Conservation (phyloP, 371 early-diverging fungal species). For the Mortierella sp. region DNA sequence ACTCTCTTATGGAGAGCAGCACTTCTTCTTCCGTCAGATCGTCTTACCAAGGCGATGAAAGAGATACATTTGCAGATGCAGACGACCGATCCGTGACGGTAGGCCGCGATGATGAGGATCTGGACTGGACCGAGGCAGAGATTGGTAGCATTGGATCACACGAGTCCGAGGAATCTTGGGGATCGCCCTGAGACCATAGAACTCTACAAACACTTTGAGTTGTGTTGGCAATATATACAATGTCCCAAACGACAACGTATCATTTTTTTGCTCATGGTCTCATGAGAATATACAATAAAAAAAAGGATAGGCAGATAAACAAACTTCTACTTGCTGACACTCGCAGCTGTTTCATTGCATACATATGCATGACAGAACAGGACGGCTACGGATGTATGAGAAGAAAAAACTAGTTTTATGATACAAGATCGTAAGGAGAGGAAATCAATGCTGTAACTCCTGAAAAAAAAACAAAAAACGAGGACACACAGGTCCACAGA, state of each 20-base stretch:
- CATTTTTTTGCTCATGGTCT: too few species aligned
- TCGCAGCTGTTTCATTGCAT: neutral
- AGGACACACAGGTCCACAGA: neutral
- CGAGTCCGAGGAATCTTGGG: slow-evolving; percentile 50
- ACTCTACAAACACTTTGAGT: too few species aligned
- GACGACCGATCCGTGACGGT: slow-evolving; percentile 37
- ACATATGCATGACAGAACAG: neutral
- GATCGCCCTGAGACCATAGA: slow-evolving; percentile 10
- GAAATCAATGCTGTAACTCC: neutral
- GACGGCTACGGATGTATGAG: neutral
- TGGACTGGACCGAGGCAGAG: slow-evolving; percentile 53
- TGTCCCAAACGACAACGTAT: too few species aligned
- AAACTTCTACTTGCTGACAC: neutral
- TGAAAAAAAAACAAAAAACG: slow-evolving; percentile 1
- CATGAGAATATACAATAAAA: neutral
- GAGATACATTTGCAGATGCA: slow-evolving; percentile 24
- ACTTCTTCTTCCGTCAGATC: slow-evolving; percentile 19
- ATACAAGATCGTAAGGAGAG: neutral
- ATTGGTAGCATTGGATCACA: slow-evolving; percentile 42
- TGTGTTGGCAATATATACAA: too few species aligned
- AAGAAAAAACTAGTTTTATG: neutral
- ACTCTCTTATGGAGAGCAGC: slow-evolving; percentile 8
- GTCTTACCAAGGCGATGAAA: slow-evolving; percentile 9
- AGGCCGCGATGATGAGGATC: slow-evolving; percentile 23
- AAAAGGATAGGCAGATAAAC: neutral